Conservation (phyloP, 352 stramenopile species). For the Phytophthora chlamydospora region DNA sequence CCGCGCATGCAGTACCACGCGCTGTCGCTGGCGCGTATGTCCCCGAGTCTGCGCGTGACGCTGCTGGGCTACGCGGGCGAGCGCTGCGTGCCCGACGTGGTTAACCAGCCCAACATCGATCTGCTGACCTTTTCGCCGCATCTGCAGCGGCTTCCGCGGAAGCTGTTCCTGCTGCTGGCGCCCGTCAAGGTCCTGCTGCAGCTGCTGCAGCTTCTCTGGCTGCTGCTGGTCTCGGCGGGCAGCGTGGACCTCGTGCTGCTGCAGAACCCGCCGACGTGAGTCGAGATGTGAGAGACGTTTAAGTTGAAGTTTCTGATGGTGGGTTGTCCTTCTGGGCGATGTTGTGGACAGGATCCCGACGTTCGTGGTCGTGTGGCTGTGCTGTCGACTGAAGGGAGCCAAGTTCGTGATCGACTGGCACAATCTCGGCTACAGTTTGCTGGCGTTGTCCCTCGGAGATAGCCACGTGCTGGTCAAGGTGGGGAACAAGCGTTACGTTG, state of each 20-base stretch:
- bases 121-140: slow-evolving; percentile 80
- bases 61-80: slow-evolving; percentile 96
- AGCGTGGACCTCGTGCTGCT: slow-evolving; percentile 94
- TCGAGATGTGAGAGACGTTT: too few species aligned
- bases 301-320: not conserved
- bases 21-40: slow-evolving; percentile 91
- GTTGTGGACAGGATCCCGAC: slow-evolving; percentile 89
- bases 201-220: slow-evolving; percentile 59
- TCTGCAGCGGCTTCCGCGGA: slow-evolving; percentile 66
- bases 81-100: slow-evolving; percentile 79
- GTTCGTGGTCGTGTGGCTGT: slow-evolving; percentile 85
- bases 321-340: slow-evolving; percentile 8
- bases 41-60: slow-evolving; percentile 70
- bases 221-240: slow-evolving; percentile 45
- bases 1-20: slow-evolving; percentile 99
- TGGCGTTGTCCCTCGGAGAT: slow-evolving; percentile 77
- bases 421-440: slow-evolving; percentile 99
- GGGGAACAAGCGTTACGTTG: not conserved
- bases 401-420: slow-evolving; percentile 99
- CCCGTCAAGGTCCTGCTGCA: slow-evolving; percentile 82
- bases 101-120: slow-evolving; percentile 62
- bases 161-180: slow-evolving; percentile 34
- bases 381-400: slow-evolving; percentile 69
- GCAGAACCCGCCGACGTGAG: slow-evolving; percentile 97
- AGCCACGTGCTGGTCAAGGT: slow-evolving; percentile 80